Evolutionary conservation across 495 filamentous ascomycete species (phyloP).

Genomic region (Cercophora scortea): DNA sequence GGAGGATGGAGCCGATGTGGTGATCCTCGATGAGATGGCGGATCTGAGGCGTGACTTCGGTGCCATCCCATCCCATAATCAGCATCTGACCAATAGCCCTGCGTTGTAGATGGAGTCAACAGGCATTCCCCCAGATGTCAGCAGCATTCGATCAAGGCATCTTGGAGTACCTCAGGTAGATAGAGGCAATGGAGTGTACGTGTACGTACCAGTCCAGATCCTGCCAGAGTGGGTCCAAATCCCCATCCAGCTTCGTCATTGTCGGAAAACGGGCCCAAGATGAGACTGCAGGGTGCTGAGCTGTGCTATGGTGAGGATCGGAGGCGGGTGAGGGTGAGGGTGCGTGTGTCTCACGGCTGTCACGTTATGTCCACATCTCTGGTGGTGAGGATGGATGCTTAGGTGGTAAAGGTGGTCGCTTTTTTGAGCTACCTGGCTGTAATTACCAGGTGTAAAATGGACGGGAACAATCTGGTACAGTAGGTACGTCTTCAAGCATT

Average conservation of each 20-base stretch:
- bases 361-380: conserved; percentile 15
- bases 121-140: conserved; percentile 1
- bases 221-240: conserved; percentile 62
- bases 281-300: too few relatives aligned
- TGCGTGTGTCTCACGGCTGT: conserved; percentile 1
- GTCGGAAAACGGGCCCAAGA: too few relatives aligned
- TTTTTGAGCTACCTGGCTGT: too few relatives aligned
- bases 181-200: not conserved
- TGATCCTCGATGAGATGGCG: conserved; percentile 76
- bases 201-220: conserved; percentile 52
- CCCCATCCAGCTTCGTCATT: conserved; percentile 39
- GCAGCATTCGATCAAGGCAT: not conserved
- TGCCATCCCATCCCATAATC: conserved; percentile 95
- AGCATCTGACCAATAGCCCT: conserved; percentile 80
- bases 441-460: too few relatives aligned
- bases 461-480: too few relatives aligned
- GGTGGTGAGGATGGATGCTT: conserved; percentile 1
- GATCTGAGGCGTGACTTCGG: conserved; percentile 77
- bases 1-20: conserved; percentile 65
- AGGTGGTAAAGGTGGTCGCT: too few relatives aligned
- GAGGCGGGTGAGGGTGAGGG: not conserved
- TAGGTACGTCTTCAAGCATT: too few relatives aligned
- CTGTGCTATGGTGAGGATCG: too few relatives aligned
- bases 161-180: not conserved
- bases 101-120: too few relatives aligned